Percentiles rank a stretch among this genome's conserved stretches.
phyloP scores from a whole-genome alignment of 1,284 basidiomycete genomes.

The Rhodotorula sp. region DNA sequence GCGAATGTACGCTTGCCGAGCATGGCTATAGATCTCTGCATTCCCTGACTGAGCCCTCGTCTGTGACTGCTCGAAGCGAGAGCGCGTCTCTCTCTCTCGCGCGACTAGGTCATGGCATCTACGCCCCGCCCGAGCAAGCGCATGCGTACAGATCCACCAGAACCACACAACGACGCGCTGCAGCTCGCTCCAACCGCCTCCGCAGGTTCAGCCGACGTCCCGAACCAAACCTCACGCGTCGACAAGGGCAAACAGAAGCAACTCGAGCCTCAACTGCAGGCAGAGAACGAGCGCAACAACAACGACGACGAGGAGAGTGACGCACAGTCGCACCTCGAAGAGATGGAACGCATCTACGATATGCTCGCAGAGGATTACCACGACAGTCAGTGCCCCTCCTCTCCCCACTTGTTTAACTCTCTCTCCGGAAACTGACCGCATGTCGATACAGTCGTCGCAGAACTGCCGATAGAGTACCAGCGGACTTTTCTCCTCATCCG shows the following conservation, averaged over 20 bases:
- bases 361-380: slow-evolving; percentile 41
- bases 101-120: too few relatives aligned
- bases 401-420: neutral
- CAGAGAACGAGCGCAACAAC: neutral
- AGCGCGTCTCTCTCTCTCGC: neutral
- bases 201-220: neutral
- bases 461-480: slow-evolving; percentile 40
- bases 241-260: neutral
- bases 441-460: slow-evolving; percentile 28
- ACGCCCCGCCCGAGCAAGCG: slow-evolving; percentile 5
- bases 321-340: slow-evolving; percentile 21
- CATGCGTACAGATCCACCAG: neutral
- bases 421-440: neutral
- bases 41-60: neutral
- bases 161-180: neutral
- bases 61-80: neutral
- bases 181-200: neutral
- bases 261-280: neutral
- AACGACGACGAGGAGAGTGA: neutral
- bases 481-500: slow-evolving; percentile 39
- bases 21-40: neutral
- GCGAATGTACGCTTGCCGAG: neutral
- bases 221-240: neutral
- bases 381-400: slow-evolving; percentile 31
- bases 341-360: slow-evolving; percentile 37